These are phyloP conservation scores for Nitzschia sp. DNA, from an alignment of 108 stramenopile genomes.

Conservation along the genomic window DNA sequence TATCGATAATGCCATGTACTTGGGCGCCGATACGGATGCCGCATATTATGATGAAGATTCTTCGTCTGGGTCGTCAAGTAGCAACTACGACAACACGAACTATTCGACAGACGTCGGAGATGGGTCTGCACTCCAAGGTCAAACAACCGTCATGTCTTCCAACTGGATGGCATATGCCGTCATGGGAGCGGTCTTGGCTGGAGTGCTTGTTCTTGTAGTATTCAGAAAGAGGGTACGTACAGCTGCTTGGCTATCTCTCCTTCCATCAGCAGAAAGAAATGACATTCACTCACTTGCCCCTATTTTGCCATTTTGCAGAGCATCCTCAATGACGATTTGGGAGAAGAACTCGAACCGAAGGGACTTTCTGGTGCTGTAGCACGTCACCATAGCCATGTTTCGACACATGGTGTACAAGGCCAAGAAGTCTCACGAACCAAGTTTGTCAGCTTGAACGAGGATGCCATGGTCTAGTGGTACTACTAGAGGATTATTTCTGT, in stretches of 20 bases:
- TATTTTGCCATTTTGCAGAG: no score
- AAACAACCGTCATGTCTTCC: neutral
- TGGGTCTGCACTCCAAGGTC: neutral
- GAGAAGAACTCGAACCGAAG: constrained; percentile 6
- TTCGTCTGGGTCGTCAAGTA: neutral
- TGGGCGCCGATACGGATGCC: neutral
- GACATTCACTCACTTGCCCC: no score
- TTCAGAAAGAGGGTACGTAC: constrained; percentile 14
- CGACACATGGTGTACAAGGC: neutral
- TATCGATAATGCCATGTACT: neutral
- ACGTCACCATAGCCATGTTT: neutral
- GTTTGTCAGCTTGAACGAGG: neutral
- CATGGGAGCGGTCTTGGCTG: constrained; percentile 6
- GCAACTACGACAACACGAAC: no score
- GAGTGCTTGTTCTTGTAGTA: neutral
- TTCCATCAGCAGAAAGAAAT: no score
- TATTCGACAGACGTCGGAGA: neutral
- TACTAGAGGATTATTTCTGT: no score
- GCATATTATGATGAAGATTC: neutral
- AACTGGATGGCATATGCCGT: constrained; percentile 10
- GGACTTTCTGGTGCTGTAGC: constrained; percentile 4
- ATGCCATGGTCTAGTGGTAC: neutral
- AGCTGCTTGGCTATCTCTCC: neutral
- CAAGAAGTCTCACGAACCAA: neutral
- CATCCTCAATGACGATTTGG: neutral